A percentile compares a stretch with the other conserved stretches of the same genome.
Conservation (phyloP, 306 rosid species). For the Castanopsis chinensis region DNA sequence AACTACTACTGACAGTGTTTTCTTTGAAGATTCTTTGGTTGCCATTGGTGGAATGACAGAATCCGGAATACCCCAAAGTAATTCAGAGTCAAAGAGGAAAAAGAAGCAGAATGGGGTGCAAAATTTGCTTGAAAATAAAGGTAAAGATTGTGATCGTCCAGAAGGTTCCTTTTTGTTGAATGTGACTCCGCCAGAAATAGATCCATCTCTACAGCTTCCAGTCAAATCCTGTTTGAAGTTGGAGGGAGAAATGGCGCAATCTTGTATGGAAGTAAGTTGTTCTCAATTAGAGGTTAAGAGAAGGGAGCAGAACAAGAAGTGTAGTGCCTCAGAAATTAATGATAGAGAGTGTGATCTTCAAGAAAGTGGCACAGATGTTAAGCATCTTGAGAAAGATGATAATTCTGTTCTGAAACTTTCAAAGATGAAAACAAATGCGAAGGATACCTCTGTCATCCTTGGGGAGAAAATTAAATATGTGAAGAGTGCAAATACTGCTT, state of each 20-base stretch:
- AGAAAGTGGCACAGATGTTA: slow-evolving; percentile 20
- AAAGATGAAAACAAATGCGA: slow-evolving; percentile 19
- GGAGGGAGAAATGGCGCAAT: slow-evolving; percentile 25
- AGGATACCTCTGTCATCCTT: slow-evolving; percentile 8
- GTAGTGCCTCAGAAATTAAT: slow-evolving; percentile 18
- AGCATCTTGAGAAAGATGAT: slow-evolving; percentile 10
- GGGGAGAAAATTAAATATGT: slow-evolving; percentile 10
- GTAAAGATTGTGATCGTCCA: slow-evolving; percentile 16
- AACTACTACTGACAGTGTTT: slow-evolving; percentile 3
- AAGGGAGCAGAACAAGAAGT: slow-evolving; percentile 9
- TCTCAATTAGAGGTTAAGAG: slow-evolving; percentile 17
- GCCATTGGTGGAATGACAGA: not conserved
- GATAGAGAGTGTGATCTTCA: not conserved
- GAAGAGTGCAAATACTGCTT: slow-evolving; percentile 16
- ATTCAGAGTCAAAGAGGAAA: slow-evolving; percentile 12
- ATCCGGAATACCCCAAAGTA: slow-evolving; percentile 15
- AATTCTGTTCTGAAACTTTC: slow-evolving; percentile 18
- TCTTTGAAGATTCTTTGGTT: not conserved
- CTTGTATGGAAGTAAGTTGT: slow-evolving; percentile 18
- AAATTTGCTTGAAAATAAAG: slow-evolving; percentile 21
- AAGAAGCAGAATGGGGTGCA: slow-evolving; percentile 18
- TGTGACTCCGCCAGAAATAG: slow-evolving; percentile 11
- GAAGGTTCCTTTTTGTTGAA: slow-evolving; percentile 20
- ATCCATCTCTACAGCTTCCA: slow-evolving; percentile 25
- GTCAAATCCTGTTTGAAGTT: slow-evolving; percentile 10